Evolutionary conservation across 2,329 filamentous ascomycete genomes (phyloP), one percentile per base, ranked within the genome.

Genomic region (Trichoderma brevicompactum): DNA sequence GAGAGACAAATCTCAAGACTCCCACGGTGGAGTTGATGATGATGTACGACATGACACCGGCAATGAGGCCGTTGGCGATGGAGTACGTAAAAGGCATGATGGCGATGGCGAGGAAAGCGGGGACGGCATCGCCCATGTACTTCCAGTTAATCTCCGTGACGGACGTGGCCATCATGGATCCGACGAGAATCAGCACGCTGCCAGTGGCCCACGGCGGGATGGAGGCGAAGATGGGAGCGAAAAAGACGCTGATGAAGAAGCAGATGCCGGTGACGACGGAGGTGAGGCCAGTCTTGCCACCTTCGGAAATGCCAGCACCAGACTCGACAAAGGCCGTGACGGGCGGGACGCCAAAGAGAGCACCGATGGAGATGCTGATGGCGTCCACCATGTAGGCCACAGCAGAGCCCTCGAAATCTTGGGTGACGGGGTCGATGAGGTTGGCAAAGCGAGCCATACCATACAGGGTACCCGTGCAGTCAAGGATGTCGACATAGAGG

Each of bases 21-120:
- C 86, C 94, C 12, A 92, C 87, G 12, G 83, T 73, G 0, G 82
- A 85, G 78, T 96, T 96, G 78, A 96, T 84, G 68, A 90, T 74
- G 50, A 89, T 89, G 77, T 96, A 96, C 44, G 87, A 87, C 72
- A 89, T 82, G 72, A 96, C 90, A 60, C 92, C 91, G 1, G 86
- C 91, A 70, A 96, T 96, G 15, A 96, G 82, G 54, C 92, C 92
- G 73, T 96, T 91, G 12, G 92, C 91, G 72, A 96, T 95, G 46
- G 88, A 92, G 81, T 95, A 96, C 1, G 91, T 93, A 78, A 96
- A 95, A 0, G 92, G 92, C 92, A 96, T 96, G 67, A 94, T 79
- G 65, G 89, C 87, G 68, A 96, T 90, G 58, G 91, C 93, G 41
- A 96, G 80, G 79, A 96, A 96, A 3, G 92, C 92, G 0, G 92